Base-by-base conservation (phyloP, 2,329 filamentous ascomycete species). In the Teratosphaeriaceae sp. region DNA sequence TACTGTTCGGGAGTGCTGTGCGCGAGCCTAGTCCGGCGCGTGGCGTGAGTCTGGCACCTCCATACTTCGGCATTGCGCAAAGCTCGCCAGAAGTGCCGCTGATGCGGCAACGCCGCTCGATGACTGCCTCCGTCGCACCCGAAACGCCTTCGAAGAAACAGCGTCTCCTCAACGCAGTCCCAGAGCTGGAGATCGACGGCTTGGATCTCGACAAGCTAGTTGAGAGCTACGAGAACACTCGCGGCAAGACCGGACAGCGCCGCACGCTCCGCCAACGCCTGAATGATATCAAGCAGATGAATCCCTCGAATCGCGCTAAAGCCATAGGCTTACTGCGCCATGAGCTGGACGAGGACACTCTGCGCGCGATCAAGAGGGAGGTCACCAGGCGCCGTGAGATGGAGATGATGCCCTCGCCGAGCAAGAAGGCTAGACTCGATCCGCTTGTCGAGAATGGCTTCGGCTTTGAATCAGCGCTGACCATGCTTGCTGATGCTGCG, bases 221-320 rank as follows among this genome's bases (percentile, higher is more conserved):
- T 3, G 26, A 16, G 1, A 6, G 18, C 11, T 48, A 21, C 40
- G 45, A 50, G 39, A 46, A 34, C 19, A 15, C 44, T 2, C 42
- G 36, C 3, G 42, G 45, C n/a, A 45, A 40, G n/a, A 19, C 21
- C 19, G 43, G 44, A 20, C 26, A 38, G n/a, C 15, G 18, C 8
- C 23, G 51, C 18, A 51, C 46, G 7, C 38, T 53, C 3, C 34
- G 20, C 11, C 46, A 53, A 35, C 46, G 47, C 3, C 19, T 53
- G 11, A 40, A 35, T 15, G 48, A 53, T 33, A 43, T 55, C 26
- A 18, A 22, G 5, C 44, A 50, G 34, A 52, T 49, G 51, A 48
- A 44, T 16, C 24, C 41, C 6, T 30, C 21, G 11, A 51, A 49
- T 22, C 26, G 26, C 30, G 30, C 21, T 12, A 46, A 47, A 27